Base-by-base conservation (phyloP, 1,284 basidiomycete species). In the Psilocybe mexicana region DNA sequence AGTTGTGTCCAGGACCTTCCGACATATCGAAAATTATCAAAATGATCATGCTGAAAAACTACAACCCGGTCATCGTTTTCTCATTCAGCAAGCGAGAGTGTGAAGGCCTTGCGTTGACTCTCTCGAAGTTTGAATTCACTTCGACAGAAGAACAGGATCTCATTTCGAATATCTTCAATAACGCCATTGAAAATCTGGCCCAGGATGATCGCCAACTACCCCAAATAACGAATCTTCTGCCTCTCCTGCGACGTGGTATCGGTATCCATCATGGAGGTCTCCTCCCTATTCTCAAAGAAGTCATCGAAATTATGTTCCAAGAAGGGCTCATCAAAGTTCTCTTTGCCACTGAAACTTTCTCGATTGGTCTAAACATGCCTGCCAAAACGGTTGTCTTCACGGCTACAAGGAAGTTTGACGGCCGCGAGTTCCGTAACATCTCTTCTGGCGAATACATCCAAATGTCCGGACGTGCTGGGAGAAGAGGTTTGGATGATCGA, bases 351-450 rank as follows among this genome's bases (percentile, higher is more conserved):
- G 97, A 99, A 76, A 99, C 97, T 0, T 99, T 99, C 79, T 98
- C 96, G 3, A 99, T 99, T 66, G 96, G 97, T 56, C 81, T 99
- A 53, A 99, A 99, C 77, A 99, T 99, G 97, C 97, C 97, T 10
- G 97, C 97, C 36, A 98, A 98, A 79, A 99, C 97, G 6, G 97
- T 99, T 55, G 96, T 99, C 24, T 98, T 99, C 80, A 98, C 95
- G 0, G 85, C 90, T 1, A 92, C 95, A 6, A 87, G 94, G 64
- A 99, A 98, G 75, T 99, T 95, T 69, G 97, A 99, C 71, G 97
- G 97, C 3, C 88, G 86, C 54, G 94, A 97, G 67, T 97, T 98
- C 77, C 84, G 97, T 38, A 93, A 95, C 70, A 79, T 99, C 44
- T 92, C 87, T 0, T 89, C 85, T 1, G 90, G 94, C 61, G 96